These are phyloP conservation scores for Lindgomyces ingoldianus DNA, from an alignment of 495 filamentous ascomycete species.

Conservation along the genomic window DNA sequence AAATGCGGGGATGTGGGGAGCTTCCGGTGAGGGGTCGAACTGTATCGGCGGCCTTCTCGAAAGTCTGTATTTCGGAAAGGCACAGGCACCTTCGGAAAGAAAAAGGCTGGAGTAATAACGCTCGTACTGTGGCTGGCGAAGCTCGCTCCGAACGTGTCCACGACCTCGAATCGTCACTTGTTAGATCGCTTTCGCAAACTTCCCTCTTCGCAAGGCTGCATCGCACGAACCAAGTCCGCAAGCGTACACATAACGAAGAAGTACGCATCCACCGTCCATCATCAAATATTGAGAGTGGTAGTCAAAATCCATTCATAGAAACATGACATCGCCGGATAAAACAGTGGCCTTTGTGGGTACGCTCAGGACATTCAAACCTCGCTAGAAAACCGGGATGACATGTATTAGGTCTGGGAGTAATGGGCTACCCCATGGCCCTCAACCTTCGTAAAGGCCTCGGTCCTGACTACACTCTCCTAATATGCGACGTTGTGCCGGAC, in stretches of 20 bases:
- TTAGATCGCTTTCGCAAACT: too few relatives aligned
- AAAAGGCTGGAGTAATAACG: neutral
- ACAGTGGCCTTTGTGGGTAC: constrained; percentile 35
- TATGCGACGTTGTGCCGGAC: constrained; percentile 32
- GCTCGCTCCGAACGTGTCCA: too few relatives aligned
- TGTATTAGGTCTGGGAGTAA: constrained; percentile 36
- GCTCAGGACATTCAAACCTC: neutral
- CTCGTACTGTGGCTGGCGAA: too few relatives aligned
- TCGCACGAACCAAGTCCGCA: too few relatives aligned
- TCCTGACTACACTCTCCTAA: constrained; percentile 19
- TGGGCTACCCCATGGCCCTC: constrained; percentile 40
- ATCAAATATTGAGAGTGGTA: neutral
- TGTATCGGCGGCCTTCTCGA: neutral
- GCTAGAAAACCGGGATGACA: neutral
- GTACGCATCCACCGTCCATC: too few relatives aligned
- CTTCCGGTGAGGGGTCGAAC: too few relatives aligned
- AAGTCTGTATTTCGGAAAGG: neutral
- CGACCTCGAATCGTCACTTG: too few relatives aligned
- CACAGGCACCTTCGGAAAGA: neutral
- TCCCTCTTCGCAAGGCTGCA: too few relatives aligned
- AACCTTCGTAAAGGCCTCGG: constrained; percentile 34
- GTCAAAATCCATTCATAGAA: neutral
- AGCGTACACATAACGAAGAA: too few relatives aligned
- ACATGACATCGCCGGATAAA: constrained; percentile 28
- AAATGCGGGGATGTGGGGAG: neutral